Evolutionary conservation across 2,329 filamentous ascomycete species (phyloP), one percentile per base, ranked within the genome.

Genomic region (Phyllosticta paracitricarpa): DNA sequence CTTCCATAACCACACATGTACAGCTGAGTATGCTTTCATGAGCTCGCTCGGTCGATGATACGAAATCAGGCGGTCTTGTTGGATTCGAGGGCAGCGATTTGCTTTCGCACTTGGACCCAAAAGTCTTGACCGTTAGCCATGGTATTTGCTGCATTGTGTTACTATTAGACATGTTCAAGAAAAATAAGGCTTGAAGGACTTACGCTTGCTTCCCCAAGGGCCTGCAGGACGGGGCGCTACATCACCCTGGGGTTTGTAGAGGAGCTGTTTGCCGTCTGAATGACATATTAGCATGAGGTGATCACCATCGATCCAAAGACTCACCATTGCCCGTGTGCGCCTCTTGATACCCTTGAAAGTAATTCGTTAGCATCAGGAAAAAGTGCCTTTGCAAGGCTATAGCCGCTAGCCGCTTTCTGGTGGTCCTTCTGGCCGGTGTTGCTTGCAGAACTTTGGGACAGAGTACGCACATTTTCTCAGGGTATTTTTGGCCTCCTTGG

Each of bases 71-170:
- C 64, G 51, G 68, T 65, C 64, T 75, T 75, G 64, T 58, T 66
- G 61, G 74, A 71, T 63, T 78, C 74, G 57, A 77, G 66, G 33
- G 65, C 69, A 9, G 68, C 70, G 25, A 78, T 67, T 68, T 78
- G 76, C 73, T 78, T 78, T 65, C 75, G 75, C 56, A 79, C 71
- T 62, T 77, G 73, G 22, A 70, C 71, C 66, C 77, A 76, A 69
- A 79, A 79, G 63, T 75, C 71, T 64, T 77, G 75, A 30, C 74
- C 73, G 40, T 71, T 75, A 17, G 76, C 75, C 75, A 77, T 77
- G n/a, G 72, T 66, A 63, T 75, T 68, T 28, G 68, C 68, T 65
- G 24, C 53, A 6, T n/a, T 40, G 12, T n/a, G 10, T n/a, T 25
- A 48, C 12, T n/a, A 48, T 22, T 22, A 22, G 19, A 22, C 40